Base-by-base conservation (phyloP, 1,284 basidiomycete genomes). In the Pulveroboletus sp. region DNA sequence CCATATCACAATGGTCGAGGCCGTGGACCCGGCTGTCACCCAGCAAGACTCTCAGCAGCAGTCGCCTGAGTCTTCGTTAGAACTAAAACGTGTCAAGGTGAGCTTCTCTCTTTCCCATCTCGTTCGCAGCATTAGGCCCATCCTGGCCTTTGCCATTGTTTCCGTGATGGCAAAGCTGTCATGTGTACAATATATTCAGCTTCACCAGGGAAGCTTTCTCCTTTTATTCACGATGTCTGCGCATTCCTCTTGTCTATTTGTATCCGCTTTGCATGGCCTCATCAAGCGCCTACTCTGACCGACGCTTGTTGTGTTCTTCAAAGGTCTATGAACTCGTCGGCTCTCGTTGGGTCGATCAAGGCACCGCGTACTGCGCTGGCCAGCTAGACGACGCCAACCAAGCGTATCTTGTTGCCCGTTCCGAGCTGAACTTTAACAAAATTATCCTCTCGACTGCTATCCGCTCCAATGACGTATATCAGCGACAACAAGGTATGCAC, bases 301-400 rank as follows among this genome's bases (percentile, higher is more conserved):
- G 58, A 61, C 60, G 13, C 53, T 63, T 60, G 47, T 64, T 56
- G 42, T 49, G 58, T 50, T 64, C 60, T 56, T 73, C 66, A 64
- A 71, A 95, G 88, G 94, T 98, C 32, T 98, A 98, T 73, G 89
- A 95, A 73, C 85, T 98, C 57, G 82, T 93, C 54, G 91, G 89
- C 56, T 82, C 89, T 57, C 84, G 86, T 52, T 98, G 95, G 95
- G 82, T 88, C 56, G 95, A 98, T 78, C 86, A 93, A 67, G 95
- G 95, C 46, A 97, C 95, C 21, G 95, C 95, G 1, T 91, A 93
- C 70, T 96, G 95, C 72, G 90, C 88, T 64, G 93, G 93, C 40
- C 86, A 93, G 65, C 89, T 93, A 64, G 86, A 91, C 65, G 80
- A 85, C 46, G 82, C 82, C 35, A 86, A 87, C 65, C 85, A 93